Base-by-base conservation (phyloP, 345 rosid species). In the Clarkia xantiana region DNA sequence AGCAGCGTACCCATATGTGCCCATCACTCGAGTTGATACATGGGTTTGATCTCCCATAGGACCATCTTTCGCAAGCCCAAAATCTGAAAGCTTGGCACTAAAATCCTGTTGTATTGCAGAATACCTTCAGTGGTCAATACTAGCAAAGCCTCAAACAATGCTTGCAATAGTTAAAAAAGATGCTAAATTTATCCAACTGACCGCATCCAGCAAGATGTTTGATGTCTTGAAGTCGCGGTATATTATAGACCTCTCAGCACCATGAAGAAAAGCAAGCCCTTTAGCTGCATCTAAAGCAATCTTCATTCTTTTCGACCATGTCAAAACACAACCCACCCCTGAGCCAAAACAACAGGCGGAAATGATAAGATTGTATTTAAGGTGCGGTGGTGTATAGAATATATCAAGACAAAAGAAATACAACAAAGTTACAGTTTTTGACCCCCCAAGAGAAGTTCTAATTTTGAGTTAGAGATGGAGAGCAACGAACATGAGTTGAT, bases 21-120 rank as follows among this genome's bases (percentile, higher is more conserved):
- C 98, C 98, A 91, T 91, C 40, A 91, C 94, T 44, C 98, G 79
- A 49, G 98, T 91, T 47, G 98, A 91, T 45, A 91, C 98, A 63
- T 91, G 98, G 19, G 98, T 91, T 67, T 91, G 96, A 56, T 91
- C 98, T 55, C 98, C 96, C 74, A 83, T 82, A 6, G 98, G 96
- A 14, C 98, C 98, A 60, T 91, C 98, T 70, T 91, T 91, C 40
- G 98, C 98, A 42, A 86, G 80, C 44, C 98, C 98, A 59, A 86
- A 91, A 60, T 91, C 98, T 8, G 98, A 84, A 54, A 91, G 89
- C 64, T 91, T 91, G 44, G 98, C 94, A 56, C 65, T 79, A 55
- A 77, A 91, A 59, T 79, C 66, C 97, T 90, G 76, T 74, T 7
- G 7, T 1, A 5, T 7, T 0, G 6, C 36, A 29, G 8, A 29